Percentiles rank a stretch among this genome's conserved stretches.
phyloP scores from a whole-genome alignment of 2,329 filamentous ascomycete genomes.

The Capronia coronata region DNA sequence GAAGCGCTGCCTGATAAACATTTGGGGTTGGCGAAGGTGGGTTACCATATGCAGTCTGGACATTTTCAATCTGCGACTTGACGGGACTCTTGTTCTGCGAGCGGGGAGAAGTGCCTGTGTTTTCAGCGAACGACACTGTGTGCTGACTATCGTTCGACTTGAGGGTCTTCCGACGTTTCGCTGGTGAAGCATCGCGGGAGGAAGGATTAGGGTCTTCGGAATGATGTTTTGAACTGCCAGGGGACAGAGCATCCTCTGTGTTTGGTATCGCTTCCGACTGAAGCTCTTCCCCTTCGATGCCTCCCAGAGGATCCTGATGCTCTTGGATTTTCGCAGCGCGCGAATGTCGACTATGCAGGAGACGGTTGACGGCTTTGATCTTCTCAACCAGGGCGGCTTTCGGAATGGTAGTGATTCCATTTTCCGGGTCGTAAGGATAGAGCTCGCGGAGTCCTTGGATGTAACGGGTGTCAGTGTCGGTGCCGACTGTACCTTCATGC shows the following conservation, averaged over 20 bases:
- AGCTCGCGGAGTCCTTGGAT: slow-evolving; percentile 1
- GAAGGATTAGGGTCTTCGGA: neutral
- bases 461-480: neutral
- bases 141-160: neutral
- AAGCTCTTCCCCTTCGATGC: neutral
- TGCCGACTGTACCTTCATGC: slow-evolving; percentile 3
- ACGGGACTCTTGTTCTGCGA: neutral
- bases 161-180: slow-evolving; percentile 16
- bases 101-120: neutral
- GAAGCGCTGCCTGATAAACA: neutral
- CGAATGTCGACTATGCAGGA: neutral
- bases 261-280: neutral
- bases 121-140: neutral
- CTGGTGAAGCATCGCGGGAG: neutral
- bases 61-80: neutral
- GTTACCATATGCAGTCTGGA: neutral
- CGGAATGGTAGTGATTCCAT: slow-evolving; percentile 7
- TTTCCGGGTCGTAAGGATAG: neutral
- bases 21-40: neutral
- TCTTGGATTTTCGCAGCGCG: neutral
- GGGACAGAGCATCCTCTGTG: no score
- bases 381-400: neutral
- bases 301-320: neutral
- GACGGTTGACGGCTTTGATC: slow-evolving; percentile 4
- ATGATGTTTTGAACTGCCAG: neutral